Evolutionary conservation across 2,329 filamentous ascomycete species (phyloP), one percentile per base, ranked within the genome.

Genomic region (Fusarium anguioides): DNA sequence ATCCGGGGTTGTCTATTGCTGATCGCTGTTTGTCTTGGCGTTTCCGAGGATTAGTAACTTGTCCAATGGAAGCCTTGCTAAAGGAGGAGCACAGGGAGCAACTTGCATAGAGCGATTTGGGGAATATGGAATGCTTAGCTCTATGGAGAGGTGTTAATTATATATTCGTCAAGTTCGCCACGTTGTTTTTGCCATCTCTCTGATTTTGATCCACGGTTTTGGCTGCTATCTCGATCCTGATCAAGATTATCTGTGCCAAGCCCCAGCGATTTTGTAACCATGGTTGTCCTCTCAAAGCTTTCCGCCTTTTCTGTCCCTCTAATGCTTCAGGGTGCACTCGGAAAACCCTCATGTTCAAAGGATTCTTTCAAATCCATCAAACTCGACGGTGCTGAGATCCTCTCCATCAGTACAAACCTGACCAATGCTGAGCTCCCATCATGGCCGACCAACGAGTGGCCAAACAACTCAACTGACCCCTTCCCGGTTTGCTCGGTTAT

Each of bases 401-500:
- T 59, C 3, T 53, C 60, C 0, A 36, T 64, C 15, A 44, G 11
- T 12, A 26, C 53, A 6, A 49, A 47, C 11, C 4, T 42, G 5
- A 48, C 60, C 12, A 18, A 21, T 27, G 17, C 33, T 0, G 39
- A 33, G 6, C 18, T 48, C 3, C 46, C 40, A 20, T 15, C 23
- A 9, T 17, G 2, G 0, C 59, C 60, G 1, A 59, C 41, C 2
- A 59, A 64, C 2, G 33, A 59, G 18, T 64, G 59, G 60, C 60
- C 60, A 1, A 48, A 31, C 3, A 45, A 44, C 10, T 23, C 47
- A 1, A 21, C 33, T 1, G 40, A 45, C 2, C 12, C 31, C 0
- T 26, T 49, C 4, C 20, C 23, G 1, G 37, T 60, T 2, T 71
- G 69, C 18, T 46, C 59, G 3, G 56, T 71, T 1, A 37, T 24